Conservation (phyloP, 83 land plant genomes). For the Picea mariana region DNA sequence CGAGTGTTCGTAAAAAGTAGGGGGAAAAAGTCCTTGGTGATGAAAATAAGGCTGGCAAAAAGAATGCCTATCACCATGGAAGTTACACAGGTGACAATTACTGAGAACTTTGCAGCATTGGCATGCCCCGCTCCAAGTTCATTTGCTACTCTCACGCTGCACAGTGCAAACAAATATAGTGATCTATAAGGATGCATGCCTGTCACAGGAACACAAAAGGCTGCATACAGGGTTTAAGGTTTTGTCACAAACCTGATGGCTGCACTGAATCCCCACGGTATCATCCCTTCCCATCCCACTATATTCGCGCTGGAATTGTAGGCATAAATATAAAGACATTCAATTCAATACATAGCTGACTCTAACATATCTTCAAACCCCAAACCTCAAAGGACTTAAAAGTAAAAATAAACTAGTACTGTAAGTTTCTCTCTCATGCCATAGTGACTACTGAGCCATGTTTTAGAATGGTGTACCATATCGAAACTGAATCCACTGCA, state of each 20-base stretch:
- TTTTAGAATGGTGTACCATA: slow-evolving; percentile 23
- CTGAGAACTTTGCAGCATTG: slow-evolving; percentile 44
- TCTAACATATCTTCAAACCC: too few species aligned
- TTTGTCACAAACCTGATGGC: slow-evolving; percentile 30
- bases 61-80: slow-evolving; percentile 24
- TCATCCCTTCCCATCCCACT: slow-evolving; percentile 37
- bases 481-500: slow-evolving; percentile 38
- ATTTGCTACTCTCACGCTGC: slow-evolving; percentile 57
- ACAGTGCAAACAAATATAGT: not conserved
- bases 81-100: slow-evolving; percentile 23
- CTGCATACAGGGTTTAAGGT: too few species aligned
- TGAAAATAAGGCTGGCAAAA: slow-evolving; percentile 21
- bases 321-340: too few species aligned
- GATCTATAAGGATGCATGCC: too few species aligned
- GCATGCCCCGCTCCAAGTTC: slow-evolving; percentile 54
- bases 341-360: too few species aligned
- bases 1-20: slow-evolving; percentile 31
- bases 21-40: slow-evolving; percentile 23
- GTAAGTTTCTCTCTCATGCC: too few species aligned
- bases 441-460: too few species aligned
- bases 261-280: slow-evolving; percentile 37
- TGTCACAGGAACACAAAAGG: too few species aligned
- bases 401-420: too few species aligned
- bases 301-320: slow-evolving; percentile 27
- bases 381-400: too few species aligned